These are phyloP conservation scores for Fusarium pilosicola DNA, from an alignment of 2,329 filamentous ascomycete species.

Conservation along the genomic window DNA sequence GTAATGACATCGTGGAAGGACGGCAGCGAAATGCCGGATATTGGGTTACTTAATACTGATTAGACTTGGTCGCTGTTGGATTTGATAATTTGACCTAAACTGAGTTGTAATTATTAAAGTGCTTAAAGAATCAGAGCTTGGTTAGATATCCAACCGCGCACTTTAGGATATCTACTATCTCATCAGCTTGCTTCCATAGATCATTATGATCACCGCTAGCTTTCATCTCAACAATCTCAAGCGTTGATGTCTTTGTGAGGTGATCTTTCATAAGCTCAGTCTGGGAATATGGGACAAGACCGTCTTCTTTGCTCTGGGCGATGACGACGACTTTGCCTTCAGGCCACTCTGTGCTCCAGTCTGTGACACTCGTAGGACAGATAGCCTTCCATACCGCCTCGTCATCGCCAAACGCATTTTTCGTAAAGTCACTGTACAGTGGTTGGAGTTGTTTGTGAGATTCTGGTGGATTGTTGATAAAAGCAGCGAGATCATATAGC, in stretches of 20 bases:
- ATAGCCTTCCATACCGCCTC: neutral
- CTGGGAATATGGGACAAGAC: neutral
- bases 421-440: neutral
- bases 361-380: neutral
- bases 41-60: neutral
- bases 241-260: rapidly evolving
- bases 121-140: neutral
- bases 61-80: neutral
- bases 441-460: neutral
- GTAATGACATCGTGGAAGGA: neutral
- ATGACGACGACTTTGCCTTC: neutral
- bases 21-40: neutral
- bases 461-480: neutral
- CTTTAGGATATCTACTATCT: neutral
- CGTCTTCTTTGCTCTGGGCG: neutral
- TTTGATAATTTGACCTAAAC: neutral
- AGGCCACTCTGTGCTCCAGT: neutral
- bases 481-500: neutral
- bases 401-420: neutral
- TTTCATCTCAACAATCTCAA: neutral
- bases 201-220: constrained; percentile 4
- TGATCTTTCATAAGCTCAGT: neutral
- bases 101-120: no score
- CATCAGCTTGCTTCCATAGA: neutral
- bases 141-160: neutral